These are phyloP conservation scores for Entomortierella lignicola DNA, from an alignment of 192 early-diverging fungal genomes.

Conservation along the genomic window DNA sequence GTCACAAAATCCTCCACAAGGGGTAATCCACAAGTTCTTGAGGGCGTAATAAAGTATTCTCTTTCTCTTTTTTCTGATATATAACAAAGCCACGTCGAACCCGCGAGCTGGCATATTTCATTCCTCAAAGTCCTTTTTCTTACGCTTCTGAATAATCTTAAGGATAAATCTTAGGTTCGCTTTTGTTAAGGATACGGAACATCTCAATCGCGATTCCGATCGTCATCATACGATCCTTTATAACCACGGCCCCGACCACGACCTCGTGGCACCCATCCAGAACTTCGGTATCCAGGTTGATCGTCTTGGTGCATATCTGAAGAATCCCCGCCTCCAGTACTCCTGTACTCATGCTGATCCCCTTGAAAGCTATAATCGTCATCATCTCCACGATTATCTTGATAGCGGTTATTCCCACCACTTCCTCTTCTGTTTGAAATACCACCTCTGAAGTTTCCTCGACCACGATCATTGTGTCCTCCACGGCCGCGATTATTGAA, in stretches of 20 bases:
- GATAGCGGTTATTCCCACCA: not conserved
- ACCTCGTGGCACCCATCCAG: conserved; percentile 15
- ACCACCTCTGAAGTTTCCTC: conserved; percentile 1
- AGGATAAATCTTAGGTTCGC: too few relatives aligned
- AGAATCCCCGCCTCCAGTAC: not conserved
- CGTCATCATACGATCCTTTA: conserved; percentile 12
- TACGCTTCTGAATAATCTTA: too few relatives aligned
- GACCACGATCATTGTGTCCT: conserved; percentile 2
- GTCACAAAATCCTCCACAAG: too few relatives aligned
- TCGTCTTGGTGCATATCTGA: not conserved
- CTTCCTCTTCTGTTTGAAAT: not conserved
- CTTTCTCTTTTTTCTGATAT: too few relatives aligned
- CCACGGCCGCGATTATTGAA: conserved; percentile 1
- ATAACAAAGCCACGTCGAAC: too few relatives aligned
- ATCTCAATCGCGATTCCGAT: conserved; percentile 1
- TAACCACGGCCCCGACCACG: conserved; percentile 13
- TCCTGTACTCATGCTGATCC: not conserved
- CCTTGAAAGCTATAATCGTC: not conserved
- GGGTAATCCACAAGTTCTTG: too few relatives aligned
- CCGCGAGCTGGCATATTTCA: too few relatives aligned
- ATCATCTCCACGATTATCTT: conserved; percentile 1
- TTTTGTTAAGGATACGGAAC: too few relatives aligned
- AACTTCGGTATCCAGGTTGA: not conserved
- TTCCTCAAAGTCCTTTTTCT: too few relatives aligned
- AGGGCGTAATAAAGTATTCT: too few relatives aligned